Evolutionary conservation across 495 filamentous ascomycete genomes (phyloP).

Genomic region (Staphylotrichum longicolle): DNA sequence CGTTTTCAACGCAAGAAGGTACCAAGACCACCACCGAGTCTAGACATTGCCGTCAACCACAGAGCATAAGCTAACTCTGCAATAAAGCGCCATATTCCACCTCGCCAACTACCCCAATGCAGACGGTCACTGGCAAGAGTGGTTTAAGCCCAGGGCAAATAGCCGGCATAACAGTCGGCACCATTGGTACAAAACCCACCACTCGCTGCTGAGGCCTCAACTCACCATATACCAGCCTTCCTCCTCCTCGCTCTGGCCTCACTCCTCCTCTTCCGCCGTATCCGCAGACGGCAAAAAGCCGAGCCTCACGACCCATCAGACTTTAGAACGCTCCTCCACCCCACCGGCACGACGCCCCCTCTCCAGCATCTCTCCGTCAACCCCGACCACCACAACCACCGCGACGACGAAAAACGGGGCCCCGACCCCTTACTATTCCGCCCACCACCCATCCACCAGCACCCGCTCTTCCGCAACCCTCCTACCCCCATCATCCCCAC

Average conservation of each 20-base stretch:
- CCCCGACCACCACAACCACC: too few relatives aligned
- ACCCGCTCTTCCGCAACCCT: background rate
- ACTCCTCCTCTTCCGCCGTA: background rate
- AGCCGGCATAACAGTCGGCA: conserved; percentile 3
- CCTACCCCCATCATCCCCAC: background rate
- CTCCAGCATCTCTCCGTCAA: too few relatives aligned
- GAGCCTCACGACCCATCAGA: background rate
- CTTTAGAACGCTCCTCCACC: too few relatives aligned
- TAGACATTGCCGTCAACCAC: background rate
- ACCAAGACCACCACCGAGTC: background rate
- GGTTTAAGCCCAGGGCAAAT: background rate
- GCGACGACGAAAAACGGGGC: too few relatives aligned
- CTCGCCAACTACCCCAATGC: background rate
- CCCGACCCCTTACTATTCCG: too few relatives aligned
- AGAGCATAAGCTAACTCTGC: background rate
- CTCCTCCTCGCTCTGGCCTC: background rate
- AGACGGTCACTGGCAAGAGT: background rate
- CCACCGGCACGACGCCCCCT: too few relatives aligned
- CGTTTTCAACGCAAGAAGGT: background rate
- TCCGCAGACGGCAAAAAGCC: background rate
- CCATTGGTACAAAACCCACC: background rate
- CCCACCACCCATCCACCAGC: too few relatives aligned
- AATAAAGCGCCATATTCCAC: background rate
- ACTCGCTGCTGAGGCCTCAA: too few relatives aligned
- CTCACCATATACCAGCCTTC: background rate